phyloP scores from a whole-genome alignment of 192 early-diverging fungal genomes.

The Lobosporangium transversale region DNA sequence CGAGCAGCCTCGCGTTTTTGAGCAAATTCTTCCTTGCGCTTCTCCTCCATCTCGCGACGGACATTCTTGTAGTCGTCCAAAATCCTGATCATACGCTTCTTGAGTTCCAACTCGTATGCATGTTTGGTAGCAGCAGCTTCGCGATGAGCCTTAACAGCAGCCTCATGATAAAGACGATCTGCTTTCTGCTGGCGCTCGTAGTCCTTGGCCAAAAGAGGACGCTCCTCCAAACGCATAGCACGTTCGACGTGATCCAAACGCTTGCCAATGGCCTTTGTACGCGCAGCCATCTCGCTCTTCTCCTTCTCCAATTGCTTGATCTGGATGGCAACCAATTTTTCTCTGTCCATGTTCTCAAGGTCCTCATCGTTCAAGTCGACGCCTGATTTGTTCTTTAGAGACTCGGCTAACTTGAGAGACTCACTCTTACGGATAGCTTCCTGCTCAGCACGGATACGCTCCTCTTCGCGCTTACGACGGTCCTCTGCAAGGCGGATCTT shows the following conservation, averaged over 20 bases:
- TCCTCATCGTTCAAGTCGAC: constrained; percentile 72
- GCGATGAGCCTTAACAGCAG: constrained; percentile 74
- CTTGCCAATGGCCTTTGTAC: constrained; percentile 79
- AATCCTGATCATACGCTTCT: constrained; percentile 85
- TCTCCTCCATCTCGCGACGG: constrained; percentile 68
- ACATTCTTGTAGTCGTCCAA: constrained; percentile 77
- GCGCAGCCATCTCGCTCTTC: constrained; percentile 80
- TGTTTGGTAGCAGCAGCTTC: constrained; percentile 74
- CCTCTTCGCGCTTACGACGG: constrained; percentile 80
- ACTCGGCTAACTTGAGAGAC: constrained; percentile 86
- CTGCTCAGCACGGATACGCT: constrained; percentile 78
- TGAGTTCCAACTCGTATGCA: constrained; percentile 76
- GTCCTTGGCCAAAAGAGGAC: constrained; percentile 88
- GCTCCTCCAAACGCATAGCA: constrained; percentile 91
- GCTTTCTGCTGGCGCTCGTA: constrained; percentile 88
- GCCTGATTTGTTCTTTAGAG: constrained; percentile 73
- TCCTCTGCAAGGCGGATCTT: constrained; percentile 88
- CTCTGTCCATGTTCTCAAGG: constrained; percentile 83
- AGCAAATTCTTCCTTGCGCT: constrained; percentile 67
- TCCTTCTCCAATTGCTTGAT: constrained; percentile 92
- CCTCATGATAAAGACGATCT: constrained; percentile 85
- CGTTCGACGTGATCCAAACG: constrained; percentile 92
- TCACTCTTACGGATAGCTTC: constrained; percentile 85
- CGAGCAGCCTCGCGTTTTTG: constrained; percentile 65
- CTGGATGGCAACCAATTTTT: constrained; percentile 84